Base-by-base conservation (phyloP, 202 grass and related monocot species). In the Saccharum hybrid region DNA sequence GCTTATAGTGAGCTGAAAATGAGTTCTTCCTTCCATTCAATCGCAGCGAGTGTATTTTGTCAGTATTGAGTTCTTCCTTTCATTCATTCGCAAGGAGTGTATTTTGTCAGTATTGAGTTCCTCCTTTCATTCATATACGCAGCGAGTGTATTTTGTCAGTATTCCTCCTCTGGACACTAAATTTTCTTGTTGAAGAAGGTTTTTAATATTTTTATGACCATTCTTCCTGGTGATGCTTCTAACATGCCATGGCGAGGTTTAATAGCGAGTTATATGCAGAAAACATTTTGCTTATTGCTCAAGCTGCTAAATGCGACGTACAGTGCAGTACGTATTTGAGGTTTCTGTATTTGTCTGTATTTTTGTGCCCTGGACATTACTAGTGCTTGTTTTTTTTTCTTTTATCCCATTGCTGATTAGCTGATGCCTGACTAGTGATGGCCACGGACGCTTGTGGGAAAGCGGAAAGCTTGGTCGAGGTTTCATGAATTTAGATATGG, bases 391-490 rank as follows among this genome's bases (percentile, higher is more conserved):
- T 38, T 38, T 8, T 37, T 57, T 60, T 66, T 80, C 74, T 66
- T 61, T 71, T 80, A 21, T 42, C 31, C 56, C n/a, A 43, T 59
- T 71, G 40, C 72, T 74, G 66, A 70, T 84, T 66, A 62, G 62
- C 59, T 61, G 59, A 73, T 41, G 45, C 68, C 63, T 76, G 79
- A 64, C 67, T 77, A 81, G 66, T 23, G 82, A 82, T 84, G 87
- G 86, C 66, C 61, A 57, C 77, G 85, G 80, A 79, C 37, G 52
- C 75, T 74, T 4, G 31, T n/a, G 46, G 72, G 79, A 96, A 98
- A 94, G 93, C 89, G 75, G 78, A 94, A 98, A 94, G 93, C 89
- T 94, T 96, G 96, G 96, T 86, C 49, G 91, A 87, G 77, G 75
- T 96, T 88, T 43, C 78, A 89, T 82, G 86, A 66, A 41, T 87